Evolutionary conservation across 1,284 basidiomycete species (phyloP), one percentile per base, ranked within the genome.

Genomic region (Naganishia sp.): DNA sequence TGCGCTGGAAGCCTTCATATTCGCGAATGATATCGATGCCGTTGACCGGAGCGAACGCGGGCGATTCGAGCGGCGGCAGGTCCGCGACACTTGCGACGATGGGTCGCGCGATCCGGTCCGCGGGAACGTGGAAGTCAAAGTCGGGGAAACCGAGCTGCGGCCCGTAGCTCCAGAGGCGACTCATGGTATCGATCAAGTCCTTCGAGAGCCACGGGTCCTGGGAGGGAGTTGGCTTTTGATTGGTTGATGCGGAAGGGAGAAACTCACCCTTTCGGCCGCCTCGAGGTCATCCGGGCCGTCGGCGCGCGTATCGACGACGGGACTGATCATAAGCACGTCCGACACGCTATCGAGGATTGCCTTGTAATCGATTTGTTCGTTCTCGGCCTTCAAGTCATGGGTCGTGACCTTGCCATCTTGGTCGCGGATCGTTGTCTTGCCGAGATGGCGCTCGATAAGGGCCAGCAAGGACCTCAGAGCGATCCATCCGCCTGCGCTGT

Each of bases 401-500:
- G 28, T 46, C 6, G 33, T 21, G 4, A 61, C 48, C n/a, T 52
- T 25, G 11, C 50, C 59, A 18, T 52, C 11, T 28, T 48, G 48
- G 42, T 52, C 36, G 3, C 49, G 48, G 23, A 43, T 43, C 33
- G 39, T 52, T 4, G 42, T 43, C 44, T 61, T 61, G 2, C 59
- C 59, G 33, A 36, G 25, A 2, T 43, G 21, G 11, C 45, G 53
- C 18, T 63, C 45, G 15, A 52, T 21, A 23, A 67, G 25, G 23
- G 50, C 44, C 25, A 63, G n/a, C 25, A 63, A 28, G 1, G 57
- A 6, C 49, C 60, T 23, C 44, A 60, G 25, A 3, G 52, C 59
- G 49, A 67, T 60, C 66, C 66, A 67, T 7, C 66, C 66, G 18
- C 66, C 66, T 2, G 66, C 66, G 46, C 52, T 55, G 28, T 67